Conservation (phyloP, 345 rosid species). For the Mangifera indica region DNA sequence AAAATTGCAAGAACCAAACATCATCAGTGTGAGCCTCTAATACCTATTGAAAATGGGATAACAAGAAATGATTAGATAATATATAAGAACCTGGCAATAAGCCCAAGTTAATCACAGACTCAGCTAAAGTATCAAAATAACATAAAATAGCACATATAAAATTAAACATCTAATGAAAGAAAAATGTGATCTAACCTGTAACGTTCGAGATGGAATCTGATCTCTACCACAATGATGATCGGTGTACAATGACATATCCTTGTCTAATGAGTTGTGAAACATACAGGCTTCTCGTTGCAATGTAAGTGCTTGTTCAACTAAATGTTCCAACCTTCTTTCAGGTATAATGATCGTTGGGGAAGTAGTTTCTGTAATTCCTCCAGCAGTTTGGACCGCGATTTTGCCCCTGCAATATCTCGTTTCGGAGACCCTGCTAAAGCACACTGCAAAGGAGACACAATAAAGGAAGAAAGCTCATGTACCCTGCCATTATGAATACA, state of each 20-base stretch:
- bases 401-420: slow-evolving; percentile 30
- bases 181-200: slow-evolving; percentile 48
- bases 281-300: slow-evolving; percentile 55
- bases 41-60: slow-evolving; percentile 35
- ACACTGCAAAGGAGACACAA: slow-evolving; percentile 37
- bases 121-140: slow-evolving; percentile 7
- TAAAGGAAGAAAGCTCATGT: slow-evolving; percentile 45
- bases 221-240: slow-evolving; percentile 71
- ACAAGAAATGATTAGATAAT: slow-evolving; percentile 6
- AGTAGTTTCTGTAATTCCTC: slow-evolving; percentile 57
- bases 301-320: slow-evolving; percentile 64
- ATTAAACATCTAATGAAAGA: slow-evolving; percentile 7
- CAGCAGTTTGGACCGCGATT: slow-evolving; percentile 45
- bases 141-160: background rate
- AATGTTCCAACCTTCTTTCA: slow-evolving; percentile 61
- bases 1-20: slow-evolving; percentile 71
- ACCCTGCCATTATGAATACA: slow-evolving; percentile 35
- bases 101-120: no score
- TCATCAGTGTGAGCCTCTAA: slow-evolving; percentile 59
- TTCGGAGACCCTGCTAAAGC: slow-evolving; percentile 24
- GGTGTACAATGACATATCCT: slow-evolving; percentile 53
- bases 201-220: slow-evolving; percentile 56
- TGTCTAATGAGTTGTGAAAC: slow-evolving; percentile 56
- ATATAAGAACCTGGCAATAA: background rate
- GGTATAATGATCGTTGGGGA: slow-evolving; percentile 57